Percentiles rank a stretch among this genome's conserved stretches.
Evolutionary conservation across 306 rosid species (phyloP).

Genomic region (Trifolium subterraneum): DNA sequence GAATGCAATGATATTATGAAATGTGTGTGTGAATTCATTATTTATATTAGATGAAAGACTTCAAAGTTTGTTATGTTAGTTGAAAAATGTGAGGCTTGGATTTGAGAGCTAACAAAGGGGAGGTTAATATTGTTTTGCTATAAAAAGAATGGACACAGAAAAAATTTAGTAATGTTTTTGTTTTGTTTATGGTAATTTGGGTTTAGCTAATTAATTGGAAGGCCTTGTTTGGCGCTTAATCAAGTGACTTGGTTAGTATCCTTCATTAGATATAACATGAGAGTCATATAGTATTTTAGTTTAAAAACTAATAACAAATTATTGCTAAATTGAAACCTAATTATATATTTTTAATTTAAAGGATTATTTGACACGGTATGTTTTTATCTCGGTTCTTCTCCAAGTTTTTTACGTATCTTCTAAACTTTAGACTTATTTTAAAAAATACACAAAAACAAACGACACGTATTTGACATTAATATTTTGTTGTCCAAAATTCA

Average conservation of each 20-base stretch:
- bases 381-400: too few relatives aligned
- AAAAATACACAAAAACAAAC: too few relatives aligned
- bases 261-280: too few relatives aligned
- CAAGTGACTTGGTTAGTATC: background rate
- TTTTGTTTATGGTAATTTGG: background rate
- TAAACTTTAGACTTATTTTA: too few relatives aligned
- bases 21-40: background rate
- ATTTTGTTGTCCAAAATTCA: too few relatives aligned
- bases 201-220: background rate
- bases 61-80: slow-evolving; percentile 36
- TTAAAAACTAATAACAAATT: too few relatives aligned
- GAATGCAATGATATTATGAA: background rate
- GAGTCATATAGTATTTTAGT: too few relatives aligned
- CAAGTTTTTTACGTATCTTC: too few relatives aligned
- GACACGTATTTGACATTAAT: too few relatives aligned
- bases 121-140: slow-evolving; percentile 22
- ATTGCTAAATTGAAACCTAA: too few relatives aligned
- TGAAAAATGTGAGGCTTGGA: slow-evolving; percentile 45
- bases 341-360: too few relatives aligned
- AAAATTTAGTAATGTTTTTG: background rate
- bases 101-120: slow-evolving; percentile 21
- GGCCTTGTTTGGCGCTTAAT: slow-evolving; percentile 26
- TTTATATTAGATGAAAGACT: slow-evolving; percentile 10
- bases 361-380: too few relatives aligned
- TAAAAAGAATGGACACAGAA: slow-evolving; percentile 21